Evolutionary conservation across 2,329 filamentous ascomycete genomes (phyloP).

Genomic region (Chaetomium sp.): DNA sequence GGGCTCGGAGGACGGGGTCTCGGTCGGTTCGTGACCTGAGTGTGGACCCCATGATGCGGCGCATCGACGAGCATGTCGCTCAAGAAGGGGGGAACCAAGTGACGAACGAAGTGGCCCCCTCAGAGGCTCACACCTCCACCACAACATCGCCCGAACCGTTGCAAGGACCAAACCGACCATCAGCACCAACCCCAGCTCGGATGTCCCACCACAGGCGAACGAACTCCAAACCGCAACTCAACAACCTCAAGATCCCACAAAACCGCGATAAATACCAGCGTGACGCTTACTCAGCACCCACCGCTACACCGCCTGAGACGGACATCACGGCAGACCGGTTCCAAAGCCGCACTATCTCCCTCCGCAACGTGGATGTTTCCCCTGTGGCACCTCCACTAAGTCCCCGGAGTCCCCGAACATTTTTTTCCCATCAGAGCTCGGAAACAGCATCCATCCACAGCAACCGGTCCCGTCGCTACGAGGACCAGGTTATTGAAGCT

Average conservation of each 20-base stretch:
- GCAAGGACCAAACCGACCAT: neutral
- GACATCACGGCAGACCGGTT: neutral
- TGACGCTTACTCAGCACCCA: constrained; percentile 6
- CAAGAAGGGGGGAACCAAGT: neutral
- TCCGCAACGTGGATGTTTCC: constrained; percentile 4
- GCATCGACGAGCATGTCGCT: constrained; percentile 16
- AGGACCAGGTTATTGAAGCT: constrained; percentile 12
- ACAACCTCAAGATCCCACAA: constrained; percentile 8
- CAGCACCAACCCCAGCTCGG: neutral
- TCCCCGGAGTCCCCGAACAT: no score
- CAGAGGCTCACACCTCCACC: neutral
- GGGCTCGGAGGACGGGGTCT: constrained; percentile 4
- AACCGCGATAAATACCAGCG: neutral
- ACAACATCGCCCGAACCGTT: constrained; percentile 2
- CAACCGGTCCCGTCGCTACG: constrained; percentile 7
- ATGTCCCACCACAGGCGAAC: neutral
- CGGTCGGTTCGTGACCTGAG: constrained; percentile 11
- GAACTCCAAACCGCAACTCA: neutral
- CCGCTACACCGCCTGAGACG: constrained; percentile 6
- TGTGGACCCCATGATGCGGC: constrained; percentile 16
- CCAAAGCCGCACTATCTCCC: constrained; percentile 3
- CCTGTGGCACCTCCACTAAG: neutral
- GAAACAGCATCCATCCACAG: constrained; percentile 12
- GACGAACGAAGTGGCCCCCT: neutral
- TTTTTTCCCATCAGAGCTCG: neutral